phyloP scores from a whole-genome alignment of 345 rosid species.

The Ceriops decandra region DNA sequence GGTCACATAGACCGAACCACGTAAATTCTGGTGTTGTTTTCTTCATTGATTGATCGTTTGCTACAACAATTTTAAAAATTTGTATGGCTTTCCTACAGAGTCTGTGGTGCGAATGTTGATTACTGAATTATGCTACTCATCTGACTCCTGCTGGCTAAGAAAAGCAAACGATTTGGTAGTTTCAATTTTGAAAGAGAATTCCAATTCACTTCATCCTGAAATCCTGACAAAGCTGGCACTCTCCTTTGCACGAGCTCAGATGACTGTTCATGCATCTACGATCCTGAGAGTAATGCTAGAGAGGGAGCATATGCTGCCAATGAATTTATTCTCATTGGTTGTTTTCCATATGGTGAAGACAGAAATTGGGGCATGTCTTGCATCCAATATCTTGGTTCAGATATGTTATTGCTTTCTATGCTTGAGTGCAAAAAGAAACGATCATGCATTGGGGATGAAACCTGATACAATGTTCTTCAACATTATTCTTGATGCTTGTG shows the following conservation, averaged over 20 bases:
- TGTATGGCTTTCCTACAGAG: conserved; percentile 52
- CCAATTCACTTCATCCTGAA: conserved; percentile 34
- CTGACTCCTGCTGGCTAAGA: conserved; percentile 49
- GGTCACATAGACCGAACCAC: too few relatives aligned
- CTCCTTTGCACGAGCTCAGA: conserved; percentile 65
- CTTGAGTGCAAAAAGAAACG: conserved; percentile 19
- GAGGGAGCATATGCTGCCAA: conserved; percentile 29
- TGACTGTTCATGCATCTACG: conserved; percentile 51
- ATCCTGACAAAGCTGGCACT: conserved; percentile 49
- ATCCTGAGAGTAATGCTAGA: conserved; percentile 58
- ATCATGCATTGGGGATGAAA: conserved; percentile 34
- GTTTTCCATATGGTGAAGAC: conserved; percentile 76
- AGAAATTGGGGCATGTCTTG: conserved; percentile 59
- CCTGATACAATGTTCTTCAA: conserved; percentile 68
- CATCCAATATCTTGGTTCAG: conserved; percentile 64
- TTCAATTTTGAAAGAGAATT: conserved; percentile 38
- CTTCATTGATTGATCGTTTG: too few relatives aligned
- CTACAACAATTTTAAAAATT: too few relatives aligned
- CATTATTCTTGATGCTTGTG: conserved; percentile 72
- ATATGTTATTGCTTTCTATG: conserved; percentile 40
- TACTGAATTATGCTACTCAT: conserved; percentile 55
- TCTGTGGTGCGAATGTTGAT: conserved; percentile 42
- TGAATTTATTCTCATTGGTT: conserved; percentile 38
- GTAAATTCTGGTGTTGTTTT: too few relatives aligned
- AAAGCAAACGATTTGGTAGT: conserved; percentile 53